Conservation (phyloP, 2,329 filamentous ascomycete species). For the Cladorrhinum sp. region DNA sequence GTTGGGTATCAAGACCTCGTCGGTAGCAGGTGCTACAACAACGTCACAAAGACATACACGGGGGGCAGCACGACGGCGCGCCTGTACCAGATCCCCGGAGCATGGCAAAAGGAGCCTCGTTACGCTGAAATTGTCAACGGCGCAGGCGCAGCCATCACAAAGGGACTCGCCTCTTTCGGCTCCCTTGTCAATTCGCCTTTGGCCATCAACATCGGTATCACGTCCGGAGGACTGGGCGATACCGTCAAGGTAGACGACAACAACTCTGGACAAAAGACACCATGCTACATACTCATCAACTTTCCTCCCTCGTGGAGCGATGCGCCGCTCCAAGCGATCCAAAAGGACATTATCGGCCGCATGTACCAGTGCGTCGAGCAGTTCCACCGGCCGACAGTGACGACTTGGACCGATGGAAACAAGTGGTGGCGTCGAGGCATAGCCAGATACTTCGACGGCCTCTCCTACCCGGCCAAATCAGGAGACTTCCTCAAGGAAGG, state of each 20-base stretch:
- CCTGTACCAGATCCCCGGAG: slow-evolving; percentile 2
- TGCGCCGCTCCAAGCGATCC: neutral
- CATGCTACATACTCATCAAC: slow-evolving; percentile 8
- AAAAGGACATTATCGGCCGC: slow-evolving; percentile 1
- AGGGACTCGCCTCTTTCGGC: neutral
- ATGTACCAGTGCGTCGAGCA: slow-evolving; percentile 10
- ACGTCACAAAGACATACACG: neutral
- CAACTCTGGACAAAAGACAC: slow-evolving; percentile 1
- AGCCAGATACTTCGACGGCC: slow-evolving; percentile 3
- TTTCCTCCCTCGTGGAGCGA: slow-evolving; percentile 1
- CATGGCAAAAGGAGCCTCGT: neutral
- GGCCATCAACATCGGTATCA: slow-evolving; percentile 4
- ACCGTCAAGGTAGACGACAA: slow-evolving; percentile 4
- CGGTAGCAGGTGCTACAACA: neutral
- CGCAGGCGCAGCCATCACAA: neutral
- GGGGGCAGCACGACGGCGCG: neutral
- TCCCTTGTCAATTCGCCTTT: neutral
- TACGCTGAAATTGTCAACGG: slow-evolving; percentile 5
- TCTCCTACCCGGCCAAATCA: neutral
- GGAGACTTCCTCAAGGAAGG: neutral
- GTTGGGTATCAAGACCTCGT: slow-evolving; percentile 1
- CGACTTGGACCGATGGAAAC: slow-evolving; percentile 2
- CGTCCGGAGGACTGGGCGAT: neutral
- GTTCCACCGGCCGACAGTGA: slow-evolving; percentile 2
- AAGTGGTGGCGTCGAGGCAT: slow-evolving; percentile 5